Evolutionary conservation across 1,139 yeast genomes (phyloP).

Genomic region (Pichia sp.): DNA sequence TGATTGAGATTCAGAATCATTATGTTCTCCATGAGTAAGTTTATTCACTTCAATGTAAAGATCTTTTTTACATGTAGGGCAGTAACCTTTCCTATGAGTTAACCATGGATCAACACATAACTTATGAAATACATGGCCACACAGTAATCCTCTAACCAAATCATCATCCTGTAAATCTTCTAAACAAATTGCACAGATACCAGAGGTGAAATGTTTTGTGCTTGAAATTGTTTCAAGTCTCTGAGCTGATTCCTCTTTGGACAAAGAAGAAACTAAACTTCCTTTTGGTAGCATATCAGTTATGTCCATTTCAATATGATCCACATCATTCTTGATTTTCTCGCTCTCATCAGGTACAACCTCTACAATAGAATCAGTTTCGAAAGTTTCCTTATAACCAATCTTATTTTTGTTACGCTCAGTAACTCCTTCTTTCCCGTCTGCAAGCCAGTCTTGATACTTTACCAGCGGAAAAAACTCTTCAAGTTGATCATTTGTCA

Average conservation of each 20-base stretch:
- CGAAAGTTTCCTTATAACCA: constrained; percentile 20
- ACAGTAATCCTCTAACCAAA: constrained; percentile 60
- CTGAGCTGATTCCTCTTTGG: not conserved
- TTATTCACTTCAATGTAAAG: constrained; percentile 33
- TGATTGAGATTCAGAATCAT: constrained; percentile 23
- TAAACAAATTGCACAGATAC: constrained; percentile 76
- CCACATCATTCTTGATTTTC: not conserved
- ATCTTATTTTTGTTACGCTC: constrained; percentile 22
- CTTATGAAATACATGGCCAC: constrained; percentile 81
- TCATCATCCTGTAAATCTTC: constrained; percentile 60
- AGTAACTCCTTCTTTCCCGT: constrained; percentile 38
- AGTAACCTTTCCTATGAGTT: constrained; percentile 65
- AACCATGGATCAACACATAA: constrained; percentile 83
- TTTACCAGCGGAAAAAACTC: constrained; percentile 58
- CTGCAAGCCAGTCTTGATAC: constrained; percentile 55
- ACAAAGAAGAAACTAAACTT: not conserved
- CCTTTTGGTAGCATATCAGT: constrained; percentile 13
- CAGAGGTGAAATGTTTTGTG: constrained; percentile 51
- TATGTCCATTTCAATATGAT: constrained; percentile 6
- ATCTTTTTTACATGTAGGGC: constrained; percentile 81
- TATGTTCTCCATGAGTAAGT: not conserved
- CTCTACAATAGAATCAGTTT: not conserved
- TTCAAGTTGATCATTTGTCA: constrained; percentile 53
- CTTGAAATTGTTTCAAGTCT: not conserved
- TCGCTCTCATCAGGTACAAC: not conserved